phyloP scores from a whole-genome alignment of 2,329 filamentous ascomycete genomes.

The Fusarium torulosum region DNA sequence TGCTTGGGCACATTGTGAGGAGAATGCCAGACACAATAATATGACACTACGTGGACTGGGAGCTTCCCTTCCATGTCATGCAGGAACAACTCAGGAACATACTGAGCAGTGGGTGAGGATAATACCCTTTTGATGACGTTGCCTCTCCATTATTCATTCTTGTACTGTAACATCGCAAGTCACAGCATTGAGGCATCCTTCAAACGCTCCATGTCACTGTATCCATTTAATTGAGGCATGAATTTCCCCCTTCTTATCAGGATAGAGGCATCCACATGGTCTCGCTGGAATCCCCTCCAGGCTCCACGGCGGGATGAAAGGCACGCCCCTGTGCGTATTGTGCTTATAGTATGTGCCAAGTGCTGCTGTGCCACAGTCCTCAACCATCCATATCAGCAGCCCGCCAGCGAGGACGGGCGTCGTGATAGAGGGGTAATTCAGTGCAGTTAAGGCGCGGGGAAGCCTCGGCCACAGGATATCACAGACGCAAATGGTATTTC shows the following conservation, averaged over 20 bases:
- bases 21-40: slow-evolving; percentile 28
- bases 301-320: slow-evolving; percentile 15
- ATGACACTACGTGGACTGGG: slow-evolving; percentile 43
- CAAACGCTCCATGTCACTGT: slow-evolving; percentile 13
- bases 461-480: slow-evolving; percentile 26
- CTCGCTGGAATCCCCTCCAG: slow-evolving; percentile 7
- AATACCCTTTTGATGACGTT: slow-evolving; percentile 21
- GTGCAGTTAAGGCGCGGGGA: slow-evolving; percentile 39
- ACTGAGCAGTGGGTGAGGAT: slow-evolving; percentile 10
- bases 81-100: slow-evolving; percentile 43
- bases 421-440: slow-evolving; percentile 38
- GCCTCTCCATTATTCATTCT: slow-evolving; percentile 5
- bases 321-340: slow-evolving; percentile 40
- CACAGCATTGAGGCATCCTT: slow-evolving; percentile 7
- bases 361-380: slow-evolving; percentile 28
- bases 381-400: slow-evolving; percentile 16
- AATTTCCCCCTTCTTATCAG: slow-evolving; percentile 35
- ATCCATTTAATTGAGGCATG: slow-evolving; percentile 25
- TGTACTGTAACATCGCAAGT: slow-evolving; percentile 1
- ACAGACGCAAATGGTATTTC: slow-evolving; percentile 20
- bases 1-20: slow-evolving; percentile 2
- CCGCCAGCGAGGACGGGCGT: slow-evolving; percentile 18
- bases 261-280: slow-evolving; percentile 22
- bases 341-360: slow-evolving; percentile 21
- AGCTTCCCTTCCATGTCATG: slow-evolving; percentile 34